A percentile compares a stretch with the other conserved stretches of the same genome.
Conservation (phyloP, 371 early-diverging fungal genomes). For the Dentiscutata heterogama region DNA sequence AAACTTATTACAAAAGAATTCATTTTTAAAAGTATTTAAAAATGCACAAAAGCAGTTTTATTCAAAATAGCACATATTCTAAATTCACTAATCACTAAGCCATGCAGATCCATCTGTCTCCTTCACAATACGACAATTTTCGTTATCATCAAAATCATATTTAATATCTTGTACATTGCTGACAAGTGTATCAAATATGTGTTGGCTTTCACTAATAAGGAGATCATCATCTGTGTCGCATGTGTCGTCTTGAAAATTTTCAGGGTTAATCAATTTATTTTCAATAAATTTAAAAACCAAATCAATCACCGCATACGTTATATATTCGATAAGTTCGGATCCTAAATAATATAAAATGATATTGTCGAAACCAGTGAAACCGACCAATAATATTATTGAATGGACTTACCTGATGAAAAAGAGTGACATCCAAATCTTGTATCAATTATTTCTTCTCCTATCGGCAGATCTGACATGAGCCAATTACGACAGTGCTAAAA, state of each 20-base stretch:
- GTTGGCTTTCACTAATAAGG: neutral
- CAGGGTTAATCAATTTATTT: neutral
- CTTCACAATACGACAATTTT: neutral
- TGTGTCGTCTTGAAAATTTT: neutral
- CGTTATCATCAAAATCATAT: neutral
- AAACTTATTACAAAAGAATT: no score
- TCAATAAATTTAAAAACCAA: neutral
- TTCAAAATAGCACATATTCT: no score
- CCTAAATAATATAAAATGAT: neutral
- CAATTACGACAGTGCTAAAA: slow-evolving; percentile 45
- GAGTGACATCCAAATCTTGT: slow-evolving; percentile 36
- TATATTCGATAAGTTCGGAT: slow-evolving; percentile 8
- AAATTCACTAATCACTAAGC: neutral
- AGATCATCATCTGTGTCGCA: neutral
- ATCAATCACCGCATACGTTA: neutral
- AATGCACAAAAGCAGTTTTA: no score
- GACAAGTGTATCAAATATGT: neutral
- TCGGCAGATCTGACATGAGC: slow-evolving; percentile 28
- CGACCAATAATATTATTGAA: neutral
- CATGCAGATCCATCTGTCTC: neutral
- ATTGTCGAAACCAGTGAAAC: neutral
- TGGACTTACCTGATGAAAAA: slow-evolving; percentile 34
- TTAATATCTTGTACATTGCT: neutral
- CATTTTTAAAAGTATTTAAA: no score
- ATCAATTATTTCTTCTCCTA: slow-evolving; percentile 26